phyloP scores from a whole-genome alignment of 208 protist species.

The Porcisia deanei region DNA sequence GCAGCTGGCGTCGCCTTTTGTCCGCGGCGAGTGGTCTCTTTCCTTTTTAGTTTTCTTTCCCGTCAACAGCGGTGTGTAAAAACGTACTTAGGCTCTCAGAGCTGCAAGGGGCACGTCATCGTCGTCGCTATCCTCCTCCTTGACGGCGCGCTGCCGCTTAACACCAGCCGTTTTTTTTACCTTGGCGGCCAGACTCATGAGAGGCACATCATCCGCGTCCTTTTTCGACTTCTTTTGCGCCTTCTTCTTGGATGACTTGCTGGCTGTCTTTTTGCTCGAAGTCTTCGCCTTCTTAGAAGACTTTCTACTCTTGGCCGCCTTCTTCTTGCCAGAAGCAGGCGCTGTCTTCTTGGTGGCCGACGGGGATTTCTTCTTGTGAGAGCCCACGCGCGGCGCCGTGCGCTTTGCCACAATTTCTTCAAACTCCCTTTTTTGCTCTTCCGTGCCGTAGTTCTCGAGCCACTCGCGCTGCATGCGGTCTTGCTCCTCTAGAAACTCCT shows the following conservation, averaged over 20 bases:
- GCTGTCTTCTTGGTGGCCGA: slow-evolving; percentile 35
- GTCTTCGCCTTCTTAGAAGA: slow-evolving; percentile 37
- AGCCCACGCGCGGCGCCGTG: slow-evolving; percentile 27
- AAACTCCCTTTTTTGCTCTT: slow-evolving; percentile 90
- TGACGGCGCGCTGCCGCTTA: slow-evolving; percentile 36
- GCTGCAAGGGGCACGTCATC: slow-evolving; percentile 70
- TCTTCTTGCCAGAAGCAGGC: slow-evolving; percentile 42
- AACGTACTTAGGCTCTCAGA: slow-evolving; percentile 28
- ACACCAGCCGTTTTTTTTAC: slow-evolving; percentile 23
- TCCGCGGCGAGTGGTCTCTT: neutral
- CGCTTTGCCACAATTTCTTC: slow-evolving; percentile 78
- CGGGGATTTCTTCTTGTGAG: slow-evolving; percentile 35
- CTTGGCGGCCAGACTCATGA: slow-evolving; percentile 24
- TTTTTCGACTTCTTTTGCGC: slow-evolving; percentile 22
- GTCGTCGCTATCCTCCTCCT: slow-evolving; percentile 53
- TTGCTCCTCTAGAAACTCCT: slow-evolving; percentile 84
- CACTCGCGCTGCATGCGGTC: slow-evolving; percentile 90
- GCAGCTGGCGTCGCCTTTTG: neutral
- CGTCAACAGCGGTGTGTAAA: neutral
- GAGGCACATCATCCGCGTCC: slow-evolving; percentile 32
- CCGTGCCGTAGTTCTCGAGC: slow-evolving; percentile 87
- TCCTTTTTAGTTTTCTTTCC: neutral
- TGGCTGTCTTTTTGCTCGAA: slow-evolving; percentile 37
- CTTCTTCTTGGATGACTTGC: slow-evolving; percentile 41
- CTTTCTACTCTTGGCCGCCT: slow-evolving; percentile 48